Base-by-base conservation (phyloP, 1,284 basidiomycete species). In the Volvariella surrecta region DNA sequence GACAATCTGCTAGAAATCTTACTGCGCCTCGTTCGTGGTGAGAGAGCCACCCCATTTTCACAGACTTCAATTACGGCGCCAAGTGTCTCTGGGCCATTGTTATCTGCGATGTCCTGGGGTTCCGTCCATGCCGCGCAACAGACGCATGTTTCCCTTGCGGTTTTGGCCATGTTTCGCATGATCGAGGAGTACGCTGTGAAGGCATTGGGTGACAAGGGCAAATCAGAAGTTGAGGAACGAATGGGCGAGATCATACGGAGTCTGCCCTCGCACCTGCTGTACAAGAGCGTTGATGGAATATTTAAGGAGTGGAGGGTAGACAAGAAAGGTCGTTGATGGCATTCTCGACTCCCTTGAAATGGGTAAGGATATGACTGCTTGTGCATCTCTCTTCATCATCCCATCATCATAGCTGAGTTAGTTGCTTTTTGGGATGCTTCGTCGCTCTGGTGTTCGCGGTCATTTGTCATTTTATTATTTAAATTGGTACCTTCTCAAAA, bases 1-100 rank as follows among this genome's bases (percentile, higher is more conserved):
- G 88, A 95, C 55, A 89, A 95, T 52, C 72, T 95, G 45, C 68
- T 92, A 54, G 92, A 97, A 62, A 90, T 98, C 52, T 68, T 98
- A 1, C 69, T 96, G 15, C 84, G 91, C 21, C 78, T 94, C 39
- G 85, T 94, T 15, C 81, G 93, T 13, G 89, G 89, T 40, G 90
- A 93, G 55, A 79, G 89, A 28, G 83, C 87, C 13, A 82, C 83
- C 15, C 70, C 79, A 1, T 80, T 80, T 53, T 74, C 76, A 20
- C 76, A 78, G 54, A 70, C 72, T 24, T 68, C 74, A 2, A 73
- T 82, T 37, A 75, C 78, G 22, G 69, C 70, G 4, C 74, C 76
- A 4, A 76, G 70, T 52, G 63, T 82, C 40, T 73, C 74, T 44
- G 78, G 82, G 4, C 78, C 79, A 31, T 68, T 82, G 47, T 66